Conservation (phyloP, 1,284 basidiomycete species). For the Sanguinoderma infundibulare region DNA sequence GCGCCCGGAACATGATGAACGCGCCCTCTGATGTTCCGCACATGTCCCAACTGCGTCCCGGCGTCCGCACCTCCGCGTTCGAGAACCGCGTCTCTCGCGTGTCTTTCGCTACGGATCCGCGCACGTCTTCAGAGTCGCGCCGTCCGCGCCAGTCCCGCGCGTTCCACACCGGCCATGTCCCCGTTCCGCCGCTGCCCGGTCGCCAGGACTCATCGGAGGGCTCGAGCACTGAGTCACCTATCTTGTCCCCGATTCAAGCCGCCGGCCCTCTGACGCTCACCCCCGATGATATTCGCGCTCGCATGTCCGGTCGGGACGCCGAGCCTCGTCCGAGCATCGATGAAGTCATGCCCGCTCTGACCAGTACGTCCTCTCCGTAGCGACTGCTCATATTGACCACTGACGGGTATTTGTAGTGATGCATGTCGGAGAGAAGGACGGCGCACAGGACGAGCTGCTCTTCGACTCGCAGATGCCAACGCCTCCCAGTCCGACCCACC, state of each 20-base stretch:
- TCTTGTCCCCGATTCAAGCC: conserved; percentile 70
- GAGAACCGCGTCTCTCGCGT: conserved; percentile 55
- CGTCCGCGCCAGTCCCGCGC: conserved; percentile 50
- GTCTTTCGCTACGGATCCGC: conserved; percentile 74
- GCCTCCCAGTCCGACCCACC: conserved; percentile 38
- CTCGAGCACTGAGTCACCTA: conserved; percentile 36
- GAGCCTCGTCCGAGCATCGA: conserved; percentile 44
- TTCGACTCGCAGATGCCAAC: conserved; percentile 37
- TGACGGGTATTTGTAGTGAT: conserved; percentile 52
- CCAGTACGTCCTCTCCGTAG: conserved; percentile 45
- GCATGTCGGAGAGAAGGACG: conserved; percentile 50
- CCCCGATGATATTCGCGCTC: conserved; percentile 63
- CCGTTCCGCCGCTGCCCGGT: conserved; percentile 50
- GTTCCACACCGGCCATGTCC: conserved; percentile 59
- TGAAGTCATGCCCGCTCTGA: conserved; percentile 66
- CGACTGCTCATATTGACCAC: not conserved
- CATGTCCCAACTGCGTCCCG: conserved; percentile 59
- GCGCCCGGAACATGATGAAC: conserved; percentile 38
- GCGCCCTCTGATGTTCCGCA: conserved; percentile 35
- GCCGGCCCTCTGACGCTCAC: conserved; percentile 68
- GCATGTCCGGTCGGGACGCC: conserved; percentile 35
- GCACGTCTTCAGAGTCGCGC: conserved; percentile 63
- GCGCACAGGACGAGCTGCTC: conserved; percentile 46
- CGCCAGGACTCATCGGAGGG: conserved; percentile 42
- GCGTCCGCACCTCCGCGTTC: conserved; percentile 42